A percentile compares a stretch with the other conserved stretches of the same genome.
phyloP scores from a whole-genome alignment of 2,329 filamentous ascomycete species.

The Botrytis cinerea region DNA sequence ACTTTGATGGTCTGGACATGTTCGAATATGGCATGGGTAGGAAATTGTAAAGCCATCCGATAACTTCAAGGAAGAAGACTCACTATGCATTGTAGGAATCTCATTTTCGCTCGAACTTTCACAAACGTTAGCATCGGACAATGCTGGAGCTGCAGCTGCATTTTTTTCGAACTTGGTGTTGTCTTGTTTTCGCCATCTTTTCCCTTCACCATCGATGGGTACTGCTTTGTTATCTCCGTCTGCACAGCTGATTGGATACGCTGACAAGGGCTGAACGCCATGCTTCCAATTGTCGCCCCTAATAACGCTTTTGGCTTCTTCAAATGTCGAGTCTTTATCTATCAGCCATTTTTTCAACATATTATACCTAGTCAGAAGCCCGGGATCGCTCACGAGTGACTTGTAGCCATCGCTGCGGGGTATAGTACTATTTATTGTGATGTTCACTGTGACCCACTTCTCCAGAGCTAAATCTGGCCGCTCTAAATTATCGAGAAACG shows the following conservation, averaged over 20 bases:
- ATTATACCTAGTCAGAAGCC: neutral
- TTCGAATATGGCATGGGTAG: slow-evolving; percentile 8
- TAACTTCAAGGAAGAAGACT: neutral
- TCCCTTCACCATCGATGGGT: neutral
- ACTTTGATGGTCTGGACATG: slow-evolving; percentile 10
- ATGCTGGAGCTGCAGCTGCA: neutral
- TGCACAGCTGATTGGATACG: neutral
- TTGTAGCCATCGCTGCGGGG: neutral
- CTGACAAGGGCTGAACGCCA: neutral
- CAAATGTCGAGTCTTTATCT: neutral
- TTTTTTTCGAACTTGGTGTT: neutral
- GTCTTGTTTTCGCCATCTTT: neutral
- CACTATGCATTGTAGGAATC: neutral
- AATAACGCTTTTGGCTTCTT: neutral
- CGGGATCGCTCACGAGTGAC: neutral
- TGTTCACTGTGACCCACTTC: slow-evolving; percentile 2
- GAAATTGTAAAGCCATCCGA: neutral
- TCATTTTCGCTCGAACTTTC: neutral
- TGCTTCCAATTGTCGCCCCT: neutral
- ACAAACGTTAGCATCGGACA: neutral
- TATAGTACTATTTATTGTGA: neutral
- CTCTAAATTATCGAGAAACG: slow-evolving; percentile 8
- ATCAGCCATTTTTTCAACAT: slow-evolving; percentile 10
- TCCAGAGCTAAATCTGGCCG: slow-evolving; percentile 18
- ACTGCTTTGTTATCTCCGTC: neutral